Percentiles rank a stretch among this genome's conserved stretches.
Conservation (phyloP, 2,329 filamentous ascomycete species). For the Exophiala alcalophila region DNA sequence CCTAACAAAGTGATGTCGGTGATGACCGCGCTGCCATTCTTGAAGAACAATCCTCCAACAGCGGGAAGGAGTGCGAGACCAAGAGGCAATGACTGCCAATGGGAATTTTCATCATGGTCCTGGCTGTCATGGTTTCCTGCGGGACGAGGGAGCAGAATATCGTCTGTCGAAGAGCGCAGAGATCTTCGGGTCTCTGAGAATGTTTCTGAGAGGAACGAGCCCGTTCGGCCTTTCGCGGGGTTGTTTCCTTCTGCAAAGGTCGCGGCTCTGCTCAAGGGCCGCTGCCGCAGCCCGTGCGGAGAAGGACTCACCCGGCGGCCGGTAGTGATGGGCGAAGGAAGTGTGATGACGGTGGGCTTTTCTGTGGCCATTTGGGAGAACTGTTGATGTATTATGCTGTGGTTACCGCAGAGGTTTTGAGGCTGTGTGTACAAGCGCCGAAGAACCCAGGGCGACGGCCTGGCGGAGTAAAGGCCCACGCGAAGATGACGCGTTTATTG, state of each 20-base stretch:
- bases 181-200: constrained; percentile 64
- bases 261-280: constrained; percentile 37
- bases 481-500: too few relatives aligned
- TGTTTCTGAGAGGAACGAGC: constrained; percentile 76
- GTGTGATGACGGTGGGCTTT: constrained; percentile 11
- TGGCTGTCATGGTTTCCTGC: constrained; percentile 37
- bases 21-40: constrained; percentile 76
- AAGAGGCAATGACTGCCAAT: constrained; percentile 77
- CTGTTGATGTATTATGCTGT: too few relatives aligned
- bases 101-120: constrained; percentile 55
- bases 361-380: constrained; percentile 18
- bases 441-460: too few relatives aligned
- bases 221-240: constrained; percentile 55
- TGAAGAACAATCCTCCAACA: constrained; percentile 77
- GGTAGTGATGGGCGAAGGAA: constrained; percentile 9
- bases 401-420: too few relatives aligned
- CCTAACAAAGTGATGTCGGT: constrained; percentile 81
- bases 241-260: constrained; percentile 37
- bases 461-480: too few relatives aligned
- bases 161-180: constrained; percentile 65
- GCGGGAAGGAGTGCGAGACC: constrained; percentile 82
- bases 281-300: constrained; percentile 36
- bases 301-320: constrained; percentile 26
- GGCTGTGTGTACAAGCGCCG: too few relatives aligned
- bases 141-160: constrained; percentile 62